Evolutionary conservation across 768 basidiomycete species (phyloP).

Genomic region (Pleurotus djamor): DNA sequence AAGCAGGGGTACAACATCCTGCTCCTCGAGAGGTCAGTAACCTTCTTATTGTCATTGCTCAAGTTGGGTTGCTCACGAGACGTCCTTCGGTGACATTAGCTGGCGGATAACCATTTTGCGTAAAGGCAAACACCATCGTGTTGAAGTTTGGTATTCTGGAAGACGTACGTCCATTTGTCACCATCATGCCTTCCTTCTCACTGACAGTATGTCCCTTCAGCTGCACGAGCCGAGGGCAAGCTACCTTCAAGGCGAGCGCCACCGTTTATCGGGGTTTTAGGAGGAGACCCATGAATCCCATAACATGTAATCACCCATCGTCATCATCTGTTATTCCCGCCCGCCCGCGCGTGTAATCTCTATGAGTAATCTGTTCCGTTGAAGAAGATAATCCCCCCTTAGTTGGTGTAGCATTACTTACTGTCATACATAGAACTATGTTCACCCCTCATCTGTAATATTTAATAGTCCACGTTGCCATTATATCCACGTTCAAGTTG

Average conservation of each 20-base stretch:
- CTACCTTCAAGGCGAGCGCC: slow-evolving; percentile 44
- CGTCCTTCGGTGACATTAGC: slow-evolving; percentile 28
- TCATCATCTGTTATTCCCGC: too few species aligned
- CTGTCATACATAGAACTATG: background rate
- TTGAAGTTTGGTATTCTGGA: slow-evolving; percentile 69
- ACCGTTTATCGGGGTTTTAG: slow-evolving; percentile 68
- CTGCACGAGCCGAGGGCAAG: slow-evolving; percentile 55
- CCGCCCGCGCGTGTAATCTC: too few species aligned
- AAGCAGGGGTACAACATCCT: slow-evolving; percentile 63
- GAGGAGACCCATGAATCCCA: slow-evolving; percentile 25
- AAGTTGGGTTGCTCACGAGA: background rate
- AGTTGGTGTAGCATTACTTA: background rate
- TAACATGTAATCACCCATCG: too few species aligned
- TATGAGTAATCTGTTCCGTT: too few species aligned
- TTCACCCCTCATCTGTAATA: background rate
- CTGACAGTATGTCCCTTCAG: slow-evolving; percentile 20
- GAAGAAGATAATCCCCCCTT: too few species aligned
- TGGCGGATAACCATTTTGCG: slow-evolving; percentile 70
- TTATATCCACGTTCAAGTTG: too few species aligned
- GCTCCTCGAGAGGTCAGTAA: slow-evolving; percentile 60
- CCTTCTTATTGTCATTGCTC: background rate
- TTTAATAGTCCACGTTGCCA: too few species aligned
- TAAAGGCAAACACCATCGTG: slow-evolving; percentile 57
- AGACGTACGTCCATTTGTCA: slow-evolving; percentile 38
- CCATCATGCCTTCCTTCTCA: slow-evolving; percentile 1